Evolutionary conservation across 2,329 filamentous ascomycete species (phyloP).

Genomic region (Clonostachys rosea): DNA sequence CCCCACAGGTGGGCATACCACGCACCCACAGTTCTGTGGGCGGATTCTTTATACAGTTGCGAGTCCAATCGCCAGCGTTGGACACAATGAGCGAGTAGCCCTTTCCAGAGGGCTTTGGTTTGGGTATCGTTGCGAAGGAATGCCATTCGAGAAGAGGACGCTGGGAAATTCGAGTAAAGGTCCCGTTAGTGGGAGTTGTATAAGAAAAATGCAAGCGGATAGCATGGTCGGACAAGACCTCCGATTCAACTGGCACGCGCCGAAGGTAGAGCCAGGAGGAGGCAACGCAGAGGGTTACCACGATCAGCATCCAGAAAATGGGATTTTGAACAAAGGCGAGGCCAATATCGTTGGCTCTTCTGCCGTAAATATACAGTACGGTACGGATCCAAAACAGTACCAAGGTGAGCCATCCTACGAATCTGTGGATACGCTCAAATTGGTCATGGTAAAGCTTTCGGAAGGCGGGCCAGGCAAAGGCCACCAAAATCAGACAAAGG

Average conservation of each 20-base stretch:
- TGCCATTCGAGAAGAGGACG: conserved; percentile 68
- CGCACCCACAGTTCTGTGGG: conserved; percentile 63
- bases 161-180: conserved; percentile 50
- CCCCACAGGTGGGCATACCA: conserved; percentile 62
- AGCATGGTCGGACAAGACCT: conserved; percentile 68
- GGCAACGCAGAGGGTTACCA: conserved; percentile 60
- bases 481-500: conserved; percentile 55
- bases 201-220: conserved; percentile 67
- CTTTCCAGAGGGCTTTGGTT: conserved; percentile 28
- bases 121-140: conserved; percentile 69
- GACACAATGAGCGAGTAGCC: conserved; percentile 65
- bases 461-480: conserved; percentile 59
- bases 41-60: conserved; percentile 54
- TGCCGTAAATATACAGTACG: conserved; percentile 46
- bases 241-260: conserved; percentile 59
- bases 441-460: conserved; percentile 60
- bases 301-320: conserved; percentile 62
- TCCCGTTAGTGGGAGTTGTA: conserved; percentile 45
- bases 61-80: conserved; percentile 73
- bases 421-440: conserved; percentile 70
- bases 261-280: conserved; percentile 72
- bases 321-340: conserved; percentile 28
- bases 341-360: conserved; percentile 26
- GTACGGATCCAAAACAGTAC: conserved; percentile 61
- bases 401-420: conserved; percentile 66